Conservation (phyloP, 2,329 filamentous ascomycete species). For the Samsoniella hepiali region DNA sequence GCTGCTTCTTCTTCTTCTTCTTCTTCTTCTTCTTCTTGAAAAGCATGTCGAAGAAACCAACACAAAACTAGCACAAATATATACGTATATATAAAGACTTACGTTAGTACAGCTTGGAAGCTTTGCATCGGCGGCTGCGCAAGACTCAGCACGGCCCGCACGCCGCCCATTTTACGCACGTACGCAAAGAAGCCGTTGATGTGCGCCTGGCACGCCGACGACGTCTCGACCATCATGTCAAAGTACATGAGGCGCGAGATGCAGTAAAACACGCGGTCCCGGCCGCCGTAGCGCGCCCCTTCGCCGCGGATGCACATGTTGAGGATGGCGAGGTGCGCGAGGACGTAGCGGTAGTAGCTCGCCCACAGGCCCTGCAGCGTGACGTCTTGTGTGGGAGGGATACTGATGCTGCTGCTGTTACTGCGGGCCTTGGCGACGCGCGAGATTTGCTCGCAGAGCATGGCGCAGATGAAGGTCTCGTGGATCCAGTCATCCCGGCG, state of each 20-base stretch:
- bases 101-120: not conserved
- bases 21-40: no score
- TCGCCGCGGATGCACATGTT: not conserved
- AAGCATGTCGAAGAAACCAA: no score
- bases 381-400: not conserved
- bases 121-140: not conserved
- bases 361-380: not conserved
- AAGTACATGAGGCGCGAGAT: not conserved
- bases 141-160: not conserved
- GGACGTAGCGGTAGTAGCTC: not conserved
- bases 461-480: not conserved
- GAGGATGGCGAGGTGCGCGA: not conserved
- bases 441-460: not conserved
- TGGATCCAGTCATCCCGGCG: not conserved
- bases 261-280: not conserved
- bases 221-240: not conserved
- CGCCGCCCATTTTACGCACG: not conserved
- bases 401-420: no score
- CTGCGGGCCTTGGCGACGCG: no score
- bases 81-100: not conserved
- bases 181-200: not conserved
- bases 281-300: not conserved
- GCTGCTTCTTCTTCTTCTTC: no score
- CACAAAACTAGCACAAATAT: no score
- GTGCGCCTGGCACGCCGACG: not conserved